Percentiles rank a stretch among this genome's conserved stretches.
phyloP scores from a whole-genome alignment of 768 basidiomycete species.

The Pulveroboletus sp. region DNA sequence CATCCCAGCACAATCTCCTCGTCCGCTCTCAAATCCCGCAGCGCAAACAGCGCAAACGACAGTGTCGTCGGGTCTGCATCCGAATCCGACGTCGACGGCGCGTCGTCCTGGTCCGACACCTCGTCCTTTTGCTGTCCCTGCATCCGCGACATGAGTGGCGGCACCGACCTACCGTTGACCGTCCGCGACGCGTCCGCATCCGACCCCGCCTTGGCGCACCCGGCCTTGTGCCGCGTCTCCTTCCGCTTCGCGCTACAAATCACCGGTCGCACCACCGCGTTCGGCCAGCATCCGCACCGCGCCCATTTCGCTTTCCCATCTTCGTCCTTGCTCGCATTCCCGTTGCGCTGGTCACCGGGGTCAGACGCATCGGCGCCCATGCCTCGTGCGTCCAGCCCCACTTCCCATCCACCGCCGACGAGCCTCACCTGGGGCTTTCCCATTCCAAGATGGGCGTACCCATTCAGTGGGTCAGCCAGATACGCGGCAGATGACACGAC shows the following conservation, averaged over 20 bases:
- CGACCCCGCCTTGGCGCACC: constrained; percentile 11
- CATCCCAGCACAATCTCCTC: constrained; percentile 90
- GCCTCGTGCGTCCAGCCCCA: constrained; percentile 78
- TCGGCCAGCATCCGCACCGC: constrained; percentile 54
- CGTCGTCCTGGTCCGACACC: constrained; percentile 19
- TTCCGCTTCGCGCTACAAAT: constrained; percentile 31
- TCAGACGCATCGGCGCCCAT: constrained; percentile 48
- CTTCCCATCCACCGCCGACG: constrained; percentile 70
- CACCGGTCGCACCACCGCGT: constrained; percentile 44
- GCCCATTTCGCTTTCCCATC: constrained; percentile 49
- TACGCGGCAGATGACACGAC: constrained; percentile 69
- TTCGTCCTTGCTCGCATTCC: constrained; percentile 18
- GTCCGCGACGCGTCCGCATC: constrained; percentile 2
- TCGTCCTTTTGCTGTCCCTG: constrained; percentile 12
- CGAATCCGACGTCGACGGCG: constrained; percentile 10
- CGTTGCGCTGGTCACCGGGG: background rate
- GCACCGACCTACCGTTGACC: constrained; percentile 8
- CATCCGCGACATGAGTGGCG: constrained; percentile 7
- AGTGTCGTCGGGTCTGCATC: constrained; percentile 40
- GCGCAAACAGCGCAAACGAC: constrained; percentile 78
- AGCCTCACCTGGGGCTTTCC: constrained; percentile 84
- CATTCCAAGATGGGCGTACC: constrained; percentile 79
- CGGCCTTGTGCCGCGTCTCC: constrained; percentile 16
- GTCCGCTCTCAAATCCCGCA: constrained; percentile 66
- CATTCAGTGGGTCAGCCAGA: constrained; percentile 77